These are phyloP conservation scores for Cryptococcus jaspeensis DNA, from an alignment of 1,284 basidiomycete genomes.

Conservation along the genomic window DNA sequence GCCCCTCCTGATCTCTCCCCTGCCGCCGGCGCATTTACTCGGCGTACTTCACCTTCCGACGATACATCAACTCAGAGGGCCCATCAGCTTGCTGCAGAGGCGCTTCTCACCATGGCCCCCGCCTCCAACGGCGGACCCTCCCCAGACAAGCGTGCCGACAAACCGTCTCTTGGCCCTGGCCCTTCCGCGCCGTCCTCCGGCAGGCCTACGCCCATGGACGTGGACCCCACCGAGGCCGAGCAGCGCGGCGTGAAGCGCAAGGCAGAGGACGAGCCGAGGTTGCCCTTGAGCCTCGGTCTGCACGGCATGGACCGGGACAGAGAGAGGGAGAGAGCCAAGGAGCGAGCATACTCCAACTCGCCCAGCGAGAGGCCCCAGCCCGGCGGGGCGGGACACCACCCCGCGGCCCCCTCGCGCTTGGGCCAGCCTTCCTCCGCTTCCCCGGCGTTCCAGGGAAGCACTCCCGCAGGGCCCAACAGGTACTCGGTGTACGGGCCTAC, in stretches of 20 bases:
- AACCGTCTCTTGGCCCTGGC: constrained; percentile 18
- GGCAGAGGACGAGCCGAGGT: constrained; percentile 33
- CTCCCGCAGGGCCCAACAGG: constrained; percentile 17
- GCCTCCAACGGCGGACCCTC: constrained; percentile 28
- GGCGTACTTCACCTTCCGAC: not conserved
- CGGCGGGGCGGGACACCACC: constrained; percentile 2
- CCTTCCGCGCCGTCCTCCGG: constrained; percentile 10
- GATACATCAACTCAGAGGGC: constrained; percentile 30
- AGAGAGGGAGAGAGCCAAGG: constrained; percentile 32
- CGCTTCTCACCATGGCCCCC: constrained; percentile 49
- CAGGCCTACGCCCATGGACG: constrained; percentile 21
- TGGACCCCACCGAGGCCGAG: constrained; percentile 31
- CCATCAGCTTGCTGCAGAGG: constrained; percentile 51
- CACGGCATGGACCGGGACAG: constrained; percentile 25
- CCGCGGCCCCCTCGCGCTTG: constrained; percentile 11
- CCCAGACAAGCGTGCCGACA: constrained; percentile 28
- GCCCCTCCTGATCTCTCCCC: constrained; percentile 9
- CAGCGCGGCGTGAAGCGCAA: constrained; percentile 44
- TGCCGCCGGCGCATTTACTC: not conserved
- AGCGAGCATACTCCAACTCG: constrained; percentile 31
- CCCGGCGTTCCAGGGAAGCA: not conserved
- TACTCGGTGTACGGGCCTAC: constrained; percentile 48
- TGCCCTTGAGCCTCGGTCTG: constrained; percentile 30
- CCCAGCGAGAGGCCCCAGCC: constrained; percentile 17
- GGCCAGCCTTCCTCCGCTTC: constrained; percentile 9